phyloP scores from a whole-genome alignment of 768 basidiomycete genomes.

The Mrakia blollopis region DNA sequence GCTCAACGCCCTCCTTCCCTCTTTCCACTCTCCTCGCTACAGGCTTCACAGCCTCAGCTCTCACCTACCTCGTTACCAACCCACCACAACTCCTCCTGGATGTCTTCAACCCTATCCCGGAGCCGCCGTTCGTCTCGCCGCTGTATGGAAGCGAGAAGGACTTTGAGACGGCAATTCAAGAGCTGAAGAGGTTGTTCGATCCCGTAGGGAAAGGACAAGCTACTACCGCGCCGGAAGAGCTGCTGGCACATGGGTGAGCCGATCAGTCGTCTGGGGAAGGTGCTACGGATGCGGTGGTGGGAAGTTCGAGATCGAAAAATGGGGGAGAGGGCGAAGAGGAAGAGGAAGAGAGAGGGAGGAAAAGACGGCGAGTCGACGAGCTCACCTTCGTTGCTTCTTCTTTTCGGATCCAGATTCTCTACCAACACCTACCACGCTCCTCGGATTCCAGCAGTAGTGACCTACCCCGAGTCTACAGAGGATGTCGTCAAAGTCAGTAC shows the following conservation, averaged over 20 bases:
- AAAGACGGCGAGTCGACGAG: no score
- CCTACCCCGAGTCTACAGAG: conserved; percentile 61
- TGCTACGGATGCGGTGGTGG: no score
- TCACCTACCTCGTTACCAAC: conserved; percentile 19
- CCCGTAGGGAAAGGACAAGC: conserved; percentile 43
- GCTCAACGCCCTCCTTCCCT: conserved; percentile 3
- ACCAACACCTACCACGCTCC: conserved; percentile 53
- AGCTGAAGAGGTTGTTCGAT: conserved; percentile 49
- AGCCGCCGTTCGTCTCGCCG: conserved; percentile 29
- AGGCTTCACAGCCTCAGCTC: conserved; percentile 15
- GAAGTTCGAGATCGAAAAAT: no score
- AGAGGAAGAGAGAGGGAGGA: not conserved
- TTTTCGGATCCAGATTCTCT: conserved; percentile 43
- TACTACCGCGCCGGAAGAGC: conserved; percentile 18
- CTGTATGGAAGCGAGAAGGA: conserved; percentile 53
- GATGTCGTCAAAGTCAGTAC: conserved; percentile 49
- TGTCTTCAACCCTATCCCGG: conserved; percentile 26
- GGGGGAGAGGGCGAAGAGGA: not conserved
- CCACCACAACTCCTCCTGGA: conserved; percentile 25
- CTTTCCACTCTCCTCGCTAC: conserved; percentile 15
- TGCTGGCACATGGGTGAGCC: conserved; percentile 59
- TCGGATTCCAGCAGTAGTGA: conserved; percentile 54
- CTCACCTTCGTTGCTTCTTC: no score
- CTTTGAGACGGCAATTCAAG: conserved; percentile 54
- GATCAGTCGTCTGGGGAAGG: not conserved